These are phyloP conservation scores for Pichia terricola DNA, from an alignment of 1,139 yeast species.

Conservation along the genomic window DNA sequence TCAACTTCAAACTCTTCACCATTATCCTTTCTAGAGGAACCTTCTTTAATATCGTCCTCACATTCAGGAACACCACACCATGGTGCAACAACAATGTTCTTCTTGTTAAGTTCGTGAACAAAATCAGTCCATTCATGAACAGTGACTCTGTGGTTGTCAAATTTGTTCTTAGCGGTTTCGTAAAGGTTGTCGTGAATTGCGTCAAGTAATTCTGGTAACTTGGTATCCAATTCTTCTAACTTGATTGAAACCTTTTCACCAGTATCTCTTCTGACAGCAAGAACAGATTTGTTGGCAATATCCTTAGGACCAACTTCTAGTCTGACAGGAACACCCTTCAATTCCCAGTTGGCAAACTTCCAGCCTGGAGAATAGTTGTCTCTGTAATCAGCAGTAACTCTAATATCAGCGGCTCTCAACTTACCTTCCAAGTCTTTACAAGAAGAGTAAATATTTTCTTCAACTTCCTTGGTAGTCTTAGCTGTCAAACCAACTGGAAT, in stretches of 20 bases:
- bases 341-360: conserved; percentile 97
- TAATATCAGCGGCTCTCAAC: conserved; percentile 49
- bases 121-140: conserved; percentile 88
- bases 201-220: conserved; percentile 69
- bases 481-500: conserved; percentile 93
- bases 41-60: conserved; percentile 94
- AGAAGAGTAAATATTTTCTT: conserved; percentile 57
- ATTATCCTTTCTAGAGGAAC: conserved; percentile 71
- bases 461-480: conserved; percentile 71
- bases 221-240: conserved; percentile 54
- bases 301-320: conserved; percentile 96
- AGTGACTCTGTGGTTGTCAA: conserved; percentile 70
- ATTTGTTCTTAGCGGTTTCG: conserved; percentile 68
- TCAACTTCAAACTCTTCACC: conserved; percentile 83
- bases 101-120: conserved; percentile 84
- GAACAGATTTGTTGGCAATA: conserved; percentile 65
- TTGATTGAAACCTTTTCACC: conserved; percentile 64
- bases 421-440: conserved; percentile 57
- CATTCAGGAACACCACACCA: conserved; percentile 95
- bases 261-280: conserved; percentile 90
- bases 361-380: conserved; percentile 96
- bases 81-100: conserved; percentile 86
- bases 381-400: conserved; percentile 81
- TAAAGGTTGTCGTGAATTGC: conserved; percentile 70
- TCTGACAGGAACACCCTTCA: conserved; percentile 91